phyloP scores from a whole-genome alignment of 2,329 filamentous ascomycete species.

The Cadophora sp. region DNA sequence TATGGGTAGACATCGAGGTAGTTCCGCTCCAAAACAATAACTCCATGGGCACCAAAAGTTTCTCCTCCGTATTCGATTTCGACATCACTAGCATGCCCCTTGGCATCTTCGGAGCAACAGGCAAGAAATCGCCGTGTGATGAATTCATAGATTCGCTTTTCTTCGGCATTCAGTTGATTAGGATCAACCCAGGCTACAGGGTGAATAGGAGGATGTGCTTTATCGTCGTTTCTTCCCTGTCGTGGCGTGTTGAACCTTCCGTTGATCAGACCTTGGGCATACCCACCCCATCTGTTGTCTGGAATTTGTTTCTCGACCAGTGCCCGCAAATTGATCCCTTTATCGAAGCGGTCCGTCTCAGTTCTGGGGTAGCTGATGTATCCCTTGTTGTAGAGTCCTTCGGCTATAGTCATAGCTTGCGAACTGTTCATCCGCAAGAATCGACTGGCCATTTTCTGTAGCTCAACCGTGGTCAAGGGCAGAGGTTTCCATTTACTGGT shows the following conservation, averaged over 20 bases:
- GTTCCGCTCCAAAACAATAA: constrained; percentile 86
- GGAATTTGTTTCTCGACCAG: constrained; percentile 85
- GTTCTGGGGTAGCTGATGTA: constrained; percentile 98
- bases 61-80: constrained; percentile 87
- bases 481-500: constrained; percentile 94
- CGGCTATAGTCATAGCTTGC: constrained; percentile 86
- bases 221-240: constrained; percentile 87
- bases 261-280: constrained; percentile 76
- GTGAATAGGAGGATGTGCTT: constrained; percentile 96
- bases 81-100: constrained; percentile 85
- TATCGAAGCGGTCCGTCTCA: constrained; percentile 95
- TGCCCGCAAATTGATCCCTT: constrained; percentile 80
- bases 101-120: constrained; percentile 93
- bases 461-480: constrained; percentile 91
- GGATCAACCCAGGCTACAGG: constrained; percentile 85
- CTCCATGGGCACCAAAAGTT: constrained; percentile 79
- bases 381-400: constrained; percentile 88
- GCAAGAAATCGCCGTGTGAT: constrained; percentile 90
- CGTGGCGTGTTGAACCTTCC: constrained; percentile 84
- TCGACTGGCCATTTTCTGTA: constrained; percentile 93
- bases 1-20: constrained; percentile 97
- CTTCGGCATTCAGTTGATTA: constrained; percentile 64
- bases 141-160: constrained; percentile 88
- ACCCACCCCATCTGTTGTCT: constrained; percentile 78
- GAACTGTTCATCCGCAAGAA: constrained; percentile 92